Base-by-base conservation (phyloP, 2,329 filamentous ascomycete species). In the Graphilbum sp. region DNA sequence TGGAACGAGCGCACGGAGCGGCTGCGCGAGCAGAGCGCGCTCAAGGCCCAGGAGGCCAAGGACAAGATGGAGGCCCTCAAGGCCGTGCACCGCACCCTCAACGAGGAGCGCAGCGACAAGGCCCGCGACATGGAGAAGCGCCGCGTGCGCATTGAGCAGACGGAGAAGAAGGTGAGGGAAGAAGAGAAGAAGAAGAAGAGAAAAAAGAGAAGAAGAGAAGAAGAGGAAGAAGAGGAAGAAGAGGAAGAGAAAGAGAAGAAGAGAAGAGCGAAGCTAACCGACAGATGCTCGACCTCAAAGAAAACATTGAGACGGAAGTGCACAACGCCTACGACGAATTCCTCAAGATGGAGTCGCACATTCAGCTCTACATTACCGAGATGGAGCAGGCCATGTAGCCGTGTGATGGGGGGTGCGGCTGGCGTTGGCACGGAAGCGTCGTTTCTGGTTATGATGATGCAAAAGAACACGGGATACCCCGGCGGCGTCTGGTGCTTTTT, bases 181-280 rank as follows among this genome's bases (percentile, higher is more conserved):
- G 21, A 24, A 11, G 21, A 24, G 46, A 18, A 32, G 15, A 25
- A 49, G 64, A 11, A 5, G 11, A 24, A 11, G 11, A 11, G 21
- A 24, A 46, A 18, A 32, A 7, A 49, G 64, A 11, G 6, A 24
- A 24, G 21, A 24, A 11, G 21, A 24, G 46, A 18, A 32, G 15
- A 27, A 98, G 60, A 86, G 95, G 63, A 94, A 84, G 9, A 88
- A 96, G 69, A 96, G 96, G 64, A 96, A 96, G 82, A 86, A 86
- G 64, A 49, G 64, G 21, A 5, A 24, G 11, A 11, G 11, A 11
- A 11, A 24, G 46, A 18, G 17, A 7, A 31, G 16, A 17, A 31
- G 29, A 31, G 16, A 31, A 17, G 21, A 24, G 5, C 17, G n/a
- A n/a, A n/a, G 20, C 53, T 52, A 43, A 53, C 41, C 32, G 13